Conservation (phyloP, 2,329 filamentous ascomycete species). For the Atkinsonella texensis region DNA sequence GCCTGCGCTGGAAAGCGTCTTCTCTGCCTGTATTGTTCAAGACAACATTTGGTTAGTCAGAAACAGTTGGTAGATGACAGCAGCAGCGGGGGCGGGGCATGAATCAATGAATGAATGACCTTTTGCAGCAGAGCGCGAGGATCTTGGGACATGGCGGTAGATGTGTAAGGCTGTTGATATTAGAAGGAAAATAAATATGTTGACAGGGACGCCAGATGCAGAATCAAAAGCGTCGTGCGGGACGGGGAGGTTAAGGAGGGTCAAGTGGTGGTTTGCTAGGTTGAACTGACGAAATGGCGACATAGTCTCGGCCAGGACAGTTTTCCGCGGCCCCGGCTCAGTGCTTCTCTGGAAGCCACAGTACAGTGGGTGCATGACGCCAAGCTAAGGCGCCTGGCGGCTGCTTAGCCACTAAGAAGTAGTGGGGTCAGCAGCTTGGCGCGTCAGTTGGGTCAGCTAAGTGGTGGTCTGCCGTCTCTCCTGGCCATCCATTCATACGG, state of each 20-base stretch:
- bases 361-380: neutral
- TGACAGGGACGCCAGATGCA: neutral
- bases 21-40: conserved; percentile 59
- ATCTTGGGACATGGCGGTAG: conserved; percentile 55
- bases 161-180: conserved; percentile 1
- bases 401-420: neutral
- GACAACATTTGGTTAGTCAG: conserved; percentile 6
- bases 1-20: conserved; percentile 59
- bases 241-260: neutral
- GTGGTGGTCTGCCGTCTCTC: too few relatives aligned
- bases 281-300: neutral
- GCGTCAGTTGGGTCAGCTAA: too few relatives aligned
- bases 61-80: conserved; percentile 1
- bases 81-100: conserved; percentile 10
- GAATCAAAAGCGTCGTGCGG: neutral
- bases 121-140: conserved; percentile 69
- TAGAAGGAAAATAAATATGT: neutral
- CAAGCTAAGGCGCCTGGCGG: conserved; percentile 2
- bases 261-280: neutral
- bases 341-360: too few relatives aligned
- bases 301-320: neutral
- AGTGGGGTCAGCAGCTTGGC: neutral
- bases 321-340: neutral
- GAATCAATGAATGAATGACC: conserved; percentile 33
- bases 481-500: neutral